These are phyloP conservation scores for Leishmania mexicana DNA, from an alignment of 208 protist genomes.

Conservation along the genomic window DNA sequence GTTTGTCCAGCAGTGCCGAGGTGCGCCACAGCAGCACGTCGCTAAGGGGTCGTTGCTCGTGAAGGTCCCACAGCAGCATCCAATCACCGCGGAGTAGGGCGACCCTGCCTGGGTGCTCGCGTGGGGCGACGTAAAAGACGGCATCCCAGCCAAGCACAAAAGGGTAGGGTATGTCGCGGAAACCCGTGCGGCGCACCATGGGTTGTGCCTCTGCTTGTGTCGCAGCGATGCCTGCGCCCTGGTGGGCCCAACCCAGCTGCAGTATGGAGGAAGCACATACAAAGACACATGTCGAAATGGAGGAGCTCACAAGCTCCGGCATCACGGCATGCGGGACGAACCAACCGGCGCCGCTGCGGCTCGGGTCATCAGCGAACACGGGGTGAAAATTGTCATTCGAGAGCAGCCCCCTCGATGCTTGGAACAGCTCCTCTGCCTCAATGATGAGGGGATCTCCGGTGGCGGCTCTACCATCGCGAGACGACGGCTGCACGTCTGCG, in stretches of 20 bases:
- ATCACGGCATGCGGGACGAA: slow-evolving; percentile 6
- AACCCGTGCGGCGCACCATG: slow-evolving; percentile 40
- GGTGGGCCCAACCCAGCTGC: neutral
- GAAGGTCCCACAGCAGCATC: slow-evolving; percentile 67
- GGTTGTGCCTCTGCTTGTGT: slow-evolving; percentile 13
- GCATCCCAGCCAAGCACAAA: slow-evolving; percentile 67
- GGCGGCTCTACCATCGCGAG: neutral
- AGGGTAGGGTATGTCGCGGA: slow-evolving; percentile 52
- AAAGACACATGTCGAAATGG: neutral
- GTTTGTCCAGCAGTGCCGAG: slow-evolving; percentile 17
- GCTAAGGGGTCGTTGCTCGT: slow-evolving; percentile 7
- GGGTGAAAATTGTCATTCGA: slow-evolving; percentile 8
- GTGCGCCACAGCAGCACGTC: slow-evolving; percentile 18
- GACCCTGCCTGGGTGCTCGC: slow-evolving; percentile 31
- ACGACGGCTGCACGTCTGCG: neutral
- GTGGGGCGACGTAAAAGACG: slow-evolving; percentile 57
- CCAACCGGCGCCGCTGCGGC: slow-evolving; percentile 3
- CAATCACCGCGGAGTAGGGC: slow-evolving; percentile 47
- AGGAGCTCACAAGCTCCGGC: neutral
- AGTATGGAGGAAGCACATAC: slow-evolving; percentile 8
- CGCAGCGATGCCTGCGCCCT: slow-evolving; percentile 23
- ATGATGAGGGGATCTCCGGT: slow-evolving; percentile 9
- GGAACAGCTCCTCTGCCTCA: neutral
- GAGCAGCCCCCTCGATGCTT: slow-evolving; percentile 2
- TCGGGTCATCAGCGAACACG: slow-evolving; percentile 12